Evolutionary conservation across 2,329 filamentous ascomycete species (phyloP), one percentile per base, ranked within the genome.

Genomic region (Penicillium olsonii): DNA sequence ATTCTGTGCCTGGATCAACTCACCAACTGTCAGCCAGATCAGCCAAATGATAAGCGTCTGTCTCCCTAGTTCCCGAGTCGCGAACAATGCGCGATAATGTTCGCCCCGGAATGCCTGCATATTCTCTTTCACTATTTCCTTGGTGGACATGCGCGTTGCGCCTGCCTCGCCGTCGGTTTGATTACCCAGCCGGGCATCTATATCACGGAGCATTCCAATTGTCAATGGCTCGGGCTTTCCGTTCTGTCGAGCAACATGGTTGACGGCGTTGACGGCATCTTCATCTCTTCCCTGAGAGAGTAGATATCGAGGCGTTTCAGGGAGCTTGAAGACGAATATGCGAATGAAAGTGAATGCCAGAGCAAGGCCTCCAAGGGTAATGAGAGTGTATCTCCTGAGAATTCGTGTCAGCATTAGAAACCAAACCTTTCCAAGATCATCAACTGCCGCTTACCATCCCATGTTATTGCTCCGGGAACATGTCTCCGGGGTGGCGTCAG

Each of bases 251-350:
- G 63, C 61, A 34, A 66, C 60, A n/a, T 65, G 70, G 42, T 78
- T 75, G 3, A 82, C 69, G 0, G 74, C 73, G 12, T 72, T 66
- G 2, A 82, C 73, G 3, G 78, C 78, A 22, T 79, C 68, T 19
- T 68, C 68, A 20, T 82, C 76, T 2, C 68, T 54, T 22, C 64
- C 62, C 34, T 60, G 55, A 14, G 63, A 65, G 11, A 67, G 55
- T 0, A 66, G 55, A 20, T 64, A 67, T n/a, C 62, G 47, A 6
- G 64, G 64, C 2, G 64, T 65, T 42, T 67, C 63, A 11, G 64
- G 63, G 2, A 67, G 46, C 24, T 57, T 66, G 55, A 67, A 66
- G 12, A 61, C 17, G 14, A 66, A 63, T 14, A 61, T 56, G 5
- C 64, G 64, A 29, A 63, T 53, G 29, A 64, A 48, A 0, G 59